A percentile compares a stretch with the other conserved stretches of the same genome.
Conservation (phyloP, 768 basidiomycete genomes). For the Lentinula boryana region DNA sequence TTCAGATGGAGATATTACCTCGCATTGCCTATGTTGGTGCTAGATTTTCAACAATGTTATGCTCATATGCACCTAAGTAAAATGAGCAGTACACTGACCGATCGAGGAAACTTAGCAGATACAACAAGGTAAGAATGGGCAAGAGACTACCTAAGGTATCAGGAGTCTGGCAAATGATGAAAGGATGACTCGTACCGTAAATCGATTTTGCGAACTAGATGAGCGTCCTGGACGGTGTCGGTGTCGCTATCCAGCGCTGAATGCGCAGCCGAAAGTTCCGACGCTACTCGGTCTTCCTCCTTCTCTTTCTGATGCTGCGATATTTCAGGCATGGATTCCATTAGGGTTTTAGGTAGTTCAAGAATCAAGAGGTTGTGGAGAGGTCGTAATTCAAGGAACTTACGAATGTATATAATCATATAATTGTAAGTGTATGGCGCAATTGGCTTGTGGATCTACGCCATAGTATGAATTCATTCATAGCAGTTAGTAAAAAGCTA, state of each 20-base stretch:
- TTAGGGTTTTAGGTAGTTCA: not conserved
- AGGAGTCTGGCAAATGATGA: not conserved
- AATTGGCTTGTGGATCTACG: not conserved
- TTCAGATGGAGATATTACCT: slow-evolving; percentile 17
- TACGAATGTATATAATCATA: not conserved
- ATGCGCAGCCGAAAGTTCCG: not conserved
- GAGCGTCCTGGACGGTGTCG: slow-evolving; percentile 14
- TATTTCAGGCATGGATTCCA: not conserved
- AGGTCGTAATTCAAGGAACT: not conserved
- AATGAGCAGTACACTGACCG: slow-evolving; percentile 16
- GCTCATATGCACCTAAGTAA: not conserved
- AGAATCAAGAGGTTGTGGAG: not conserved
- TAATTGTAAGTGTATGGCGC: not conserved
- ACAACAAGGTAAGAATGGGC: slow-evolving; percentile 33
- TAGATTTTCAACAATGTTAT: slow-evolving; percentile 2
- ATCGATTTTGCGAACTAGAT: slow-evolving; percentile 27
- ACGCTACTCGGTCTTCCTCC: not conserved
- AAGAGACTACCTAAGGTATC: slow-evolving; percentile 20
- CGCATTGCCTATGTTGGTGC: slow-evolving; percentile 33
- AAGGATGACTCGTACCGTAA: slow-evolving; percentile 6
- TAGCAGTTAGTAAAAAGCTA: not conserved
- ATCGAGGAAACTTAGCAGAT: slow-evolving; percentile 31
- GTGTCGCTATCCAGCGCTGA: not conserved
- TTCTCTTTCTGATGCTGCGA: not conserved
- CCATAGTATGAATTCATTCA: not conserved